A percentile compares a stretch with the other conserved stretches of the same genome.
Conservation (phyloP, 2,329 filamentous ascomycete genomes). For the Chaetothyriales sp. region DNA sequence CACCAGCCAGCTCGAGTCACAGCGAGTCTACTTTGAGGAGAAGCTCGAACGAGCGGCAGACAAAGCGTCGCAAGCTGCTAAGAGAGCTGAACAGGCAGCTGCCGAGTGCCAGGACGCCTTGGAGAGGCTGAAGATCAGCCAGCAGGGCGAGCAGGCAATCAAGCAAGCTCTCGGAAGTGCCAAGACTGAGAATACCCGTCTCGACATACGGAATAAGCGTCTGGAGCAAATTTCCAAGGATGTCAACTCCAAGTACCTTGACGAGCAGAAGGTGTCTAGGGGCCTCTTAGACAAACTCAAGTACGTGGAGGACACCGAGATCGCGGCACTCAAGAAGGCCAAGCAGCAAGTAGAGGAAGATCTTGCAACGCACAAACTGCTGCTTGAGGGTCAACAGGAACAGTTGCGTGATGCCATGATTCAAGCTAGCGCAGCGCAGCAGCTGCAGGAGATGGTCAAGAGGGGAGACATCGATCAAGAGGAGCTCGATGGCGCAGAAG, state of each 20-base stretch:
- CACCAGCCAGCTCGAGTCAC: conserved; percentile 81
- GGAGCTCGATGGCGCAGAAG: conserved; percentile 39
- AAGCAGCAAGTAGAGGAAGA: conserved; percentile 18
- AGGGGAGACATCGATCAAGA: conserved; percentile 67
- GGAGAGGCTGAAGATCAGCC: conserved; percentile 9
- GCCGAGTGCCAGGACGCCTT: conserved; percentile 42
- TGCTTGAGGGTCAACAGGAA: conserved; percentile 16
- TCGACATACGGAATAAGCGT: conserved; percentile 54
- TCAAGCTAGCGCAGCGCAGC: conserved; percentile 14
- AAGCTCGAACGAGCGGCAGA: conserved; percentile 77
- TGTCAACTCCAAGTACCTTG: conserved; percentile 61
- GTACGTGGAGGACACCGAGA: conserved; percentile 44
- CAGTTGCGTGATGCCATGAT: conserved; percentile 17
- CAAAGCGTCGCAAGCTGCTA: conserved; percentile 65
- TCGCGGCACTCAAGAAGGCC: conserved; percentile 41
- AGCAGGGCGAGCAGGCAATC: conserved; percentile 10
- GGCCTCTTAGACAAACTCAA: conserved; percentile 67
- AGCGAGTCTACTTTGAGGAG: conserved; percentile 88
- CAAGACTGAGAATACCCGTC: conserved; percentile 59
- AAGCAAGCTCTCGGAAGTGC: conserved; percentile 42
- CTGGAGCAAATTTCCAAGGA: conserved; percentile 62
- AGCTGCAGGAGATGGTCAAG: conserved; percentile 27
- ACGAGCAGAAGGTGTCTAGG: conserved; percentile 75
- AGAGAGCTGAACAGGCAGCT: conserved; percentile 55
- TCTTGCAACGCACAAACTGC: conserved; percentile 14